A percentile compares a stretch with the other conserved stretches of the same genome.
Evolutionary conservation across 1,139 yeast species (phyloP).

Genomic region (Hansenula sp.): DNA sequence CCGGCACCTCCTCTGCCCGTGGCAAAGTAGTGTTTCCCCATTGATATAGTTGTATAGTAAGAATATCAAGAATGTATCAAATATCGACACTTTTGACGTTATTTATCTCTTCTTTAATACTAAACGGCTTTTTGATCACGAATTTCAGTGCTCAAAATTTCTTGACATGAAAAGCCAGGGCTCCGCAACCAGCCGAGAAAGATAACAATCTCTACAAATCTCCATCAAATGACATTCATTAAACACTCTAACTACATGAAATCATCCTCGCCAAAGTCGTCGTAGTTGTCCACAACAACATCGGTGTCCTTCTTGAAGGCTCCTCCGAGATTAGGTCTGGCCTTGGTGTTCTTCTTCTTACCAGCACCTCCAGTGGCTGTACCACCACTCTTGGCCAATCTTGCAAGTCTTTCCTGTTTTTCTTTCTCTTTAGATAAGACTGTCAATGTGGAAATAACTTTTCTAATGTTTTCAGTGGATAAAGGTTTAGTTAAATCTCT

Average conservation of each 20-base stretch:
- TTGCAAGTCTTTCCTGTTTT: slow-evolving; percentile 81
- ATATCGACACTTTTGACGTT: not conserved
- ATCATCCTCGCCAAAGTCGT: slow-evolving; percentile 68
- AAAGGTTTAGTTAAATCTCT: slow-evolving; percentile 83
- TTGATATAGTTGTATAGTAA: not conserved
- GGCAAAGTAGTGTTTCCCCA: slow-evolving; percentile 16
- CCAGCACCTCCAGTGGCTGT: slow-evolving; percentile 93
- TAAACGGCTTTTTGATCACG: slow-evolving; percentile 3
- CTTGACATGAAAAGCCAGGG: not conserved
- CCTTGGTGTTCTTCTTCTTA: slow-evolving; percentile 85
- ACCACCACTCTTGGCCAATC: slow-evolving; percentile 76
- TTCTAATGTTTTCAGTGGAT: slow-evolving; percentile 76
- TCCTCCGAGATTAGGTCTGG: slow-evolving; percentile 70
- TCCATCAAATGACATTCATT: not conserved
- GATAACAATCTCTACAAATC: not conserved
- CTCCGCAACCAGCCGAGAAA: not conserved
- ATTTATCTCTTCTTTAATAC: too few species aligned
- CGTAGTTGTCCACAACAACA: slow-evolving; percentile 56
- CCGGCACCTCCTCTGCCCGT: slow-evolving; percentile 80
- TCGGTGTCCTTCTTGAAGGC: slow-evolving; percentile 75
- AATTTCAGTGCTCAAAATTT: not conserved
- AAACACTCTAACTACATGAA: slow-evolving; percentile 56
- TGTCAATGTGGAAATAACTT: slow-evolving; percentile 79
- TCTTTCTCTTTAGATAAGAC: slow-evolving; percentile 83
- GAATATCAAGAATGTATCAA: not conserved